phyloP scores from a whole-genome alignment of 768 basidiomycete genomes.

The Artomyces pyxidatus region DNA sequence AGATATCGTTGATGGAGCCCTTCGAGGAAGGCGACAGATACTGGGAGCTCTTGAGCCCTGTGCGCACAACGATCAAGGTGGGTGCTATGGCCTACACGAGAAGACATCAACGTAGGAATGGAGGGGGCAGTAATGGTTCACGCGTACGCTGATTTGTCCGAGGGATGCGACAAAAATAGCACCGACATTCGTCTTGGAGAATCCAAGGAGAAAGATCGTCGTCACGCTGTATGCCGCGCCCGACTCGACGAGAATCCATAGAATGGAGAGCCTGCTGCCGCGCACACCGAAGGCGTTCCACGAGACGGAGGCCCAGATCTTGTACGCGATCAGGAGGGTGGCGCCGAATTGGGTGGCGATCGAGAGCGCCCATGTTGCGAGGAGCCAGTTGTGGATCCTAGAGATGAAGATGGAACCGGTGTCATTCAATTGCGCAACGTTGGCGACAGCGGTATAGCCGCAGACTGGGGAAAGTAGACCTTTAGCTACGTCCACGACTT shows the following conservation, averaged over 20 bases:
- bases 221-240: slow-evolving; percentile 8
- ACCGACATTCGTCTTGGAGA: slow-evolving; percentile 3
- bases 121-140: no score
- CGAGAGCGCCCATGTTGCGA: slow-evolving; percentile 8
- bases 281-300: not conserved
- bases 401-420: not conserved
- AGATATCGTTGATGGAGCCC: no score
- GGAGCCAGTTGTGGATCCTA: slow-evolving; percentile 2
- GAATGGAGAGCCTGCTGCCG: not conserved
- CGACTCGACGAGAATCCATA: slow-evolving; percentile 11
- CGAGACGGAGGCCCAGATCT: not conserved
- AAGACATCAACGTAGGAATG: no score
- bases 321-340: slow-evolving; percentile 7
- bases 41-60: no score
- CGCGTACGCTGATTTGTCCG: slow-evolving; percentile 12
- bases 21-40: no score
- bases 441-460: slow-evolving; percentile 1
- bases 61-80: no score
- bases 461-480: not conserved
- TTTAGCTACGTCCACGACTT: not conserved
- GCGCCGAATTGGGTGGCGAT: slow-evolving; percentile 9
- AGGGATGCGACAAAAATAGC: not conserved
- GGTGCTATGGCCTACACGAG: no score
- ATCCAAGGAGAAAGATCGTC: slow-evolving; percentile 2
- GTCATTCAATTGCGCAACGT: not conserved